Conservation (phyloP, 768 basidiomycete species). For the Tulasnella sp. region DNA sequence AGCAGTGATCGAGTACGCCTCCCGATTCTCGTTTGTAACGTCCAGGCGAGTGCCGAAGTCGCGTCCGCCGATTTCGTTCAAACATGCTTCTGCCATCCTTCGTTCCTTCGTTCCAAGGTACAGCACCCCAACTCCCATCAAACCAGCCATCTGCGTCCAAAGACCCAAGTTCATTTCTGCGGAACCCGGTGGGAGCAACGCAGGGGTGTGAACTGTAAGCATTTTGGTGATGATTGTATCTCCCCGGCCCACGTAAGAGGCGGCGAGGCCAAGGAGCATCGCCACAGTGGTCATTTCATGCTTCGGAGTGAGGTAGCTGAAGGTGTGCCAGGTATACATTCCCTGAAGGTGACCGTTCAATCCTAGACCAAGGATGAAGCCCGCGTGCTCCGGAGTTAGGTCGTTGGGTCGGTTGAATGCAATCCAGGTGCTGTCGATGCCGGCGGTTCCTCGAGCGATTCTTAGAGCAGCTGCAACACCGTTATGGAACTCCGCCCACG, state of each 20-base stretch:
- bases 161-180: constrained; percentile 87
- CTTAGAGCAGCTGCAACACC: constrained; percentile 89
- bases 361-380: constrained; percentile 87
- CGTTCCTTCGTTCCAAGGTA: constrained; percentile 83
- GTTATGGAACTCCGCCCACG: constrained; percentile 98
- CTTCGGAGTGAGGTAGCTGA: constrained; percentile 89
- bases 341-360: constrained; percentile 83
- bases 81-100: constrained; percentile 86
- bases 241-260: constrained; percentile 77
- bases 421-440: constrained; percentile 91
- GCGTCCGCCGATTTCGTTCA: constrained; percentile 67
- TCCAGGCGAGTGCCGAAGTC: constrained; percentile 42
- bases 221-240: constrained; percentile 86
- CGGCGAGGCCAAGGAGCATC: constrained; percentile 85
- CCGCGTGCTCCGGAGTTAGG: constrained; percentile 90
- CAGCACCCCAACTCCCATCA: constrained; percentile 80
- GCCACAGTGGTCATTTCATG: constrained; percentile 94
- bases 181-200: constrained; percentile 75
- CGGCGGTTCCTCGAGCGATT: constrained; percentile 62
- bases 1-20: constrained; percentile 83
- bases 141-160: constrained; percentile 80
- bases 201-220: constrained; percentile 86
- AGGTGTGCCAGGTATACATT: constrained; percentile 92
- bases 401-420: constrained; percentile 90
- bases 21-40: constrained; percentile 78